phyloP scores from a whole-genome alignment of 2,329 filamentous ascomycete species.

The Neofusicoccum umdonicola region DNA sequence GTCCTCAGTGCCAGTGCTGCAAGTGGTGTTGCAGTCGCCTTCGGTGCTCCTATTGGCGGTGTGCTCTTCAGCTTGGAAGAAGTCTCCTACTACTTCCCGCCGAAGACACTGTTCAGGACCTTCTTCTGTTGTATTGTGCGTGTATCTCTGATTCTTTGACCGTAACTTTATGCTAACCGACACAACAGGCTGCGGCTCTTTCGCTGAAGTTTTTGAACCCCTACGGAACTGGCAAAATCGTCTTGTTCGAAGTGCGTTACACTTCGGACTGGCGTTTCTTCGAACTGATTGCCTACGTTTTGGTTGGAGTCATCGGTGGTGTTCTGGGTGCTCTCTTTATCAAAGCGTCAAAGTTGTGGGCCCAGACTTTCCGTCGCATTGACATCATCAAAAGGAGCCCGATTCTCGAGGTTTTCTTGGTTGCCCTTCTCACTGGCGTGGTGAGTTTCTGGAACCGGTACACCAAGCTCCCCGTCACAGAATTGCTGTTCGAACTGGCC shows the following conservation, averaged over 20 bases:
- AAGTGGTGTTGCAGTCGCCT: constrained; percentile 89
- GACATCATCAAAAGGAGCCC: constrained; percentile 77
- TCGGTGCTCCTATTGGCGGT: constrained; percentile 85
- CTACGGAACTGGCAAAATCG: constrained; percentile 94
- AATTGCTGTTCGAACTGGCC: constrained; percentile 85
- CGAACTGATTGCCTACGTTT: constrained; percentile 78
- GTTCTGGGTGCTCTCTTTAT: constrained; percentile 88
- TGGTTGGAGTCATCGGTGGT: constrained; percentile 84
- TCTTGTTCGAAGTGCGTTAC: constrained; percentile 93
- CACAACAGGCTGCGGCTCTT: constrained; percentile 63
- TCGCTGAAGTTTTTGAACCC: constrained; percentile 94
- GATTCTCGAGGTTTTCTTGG: constrained; percentile 81
- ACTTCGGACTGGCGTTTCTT: constrained; percentile 90
- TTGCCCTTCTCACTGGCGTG: constrained; percentile 79
- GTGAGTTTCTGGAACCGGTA: constrained; percentile 92
- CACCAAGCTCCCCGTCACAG: constrained; percentile 84
- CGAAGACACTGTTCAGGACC: constrained; percentile 93
- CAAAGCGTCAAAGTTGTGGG: constrained; percentile 91
- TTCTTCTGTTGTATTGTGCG: constrained; percentile 95
- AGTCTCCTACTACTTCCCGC: constrained; percentile 95
- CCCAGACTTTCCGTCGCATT: constrained; percentile 80
- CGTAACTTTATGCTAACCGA: constrained; percentile 18
- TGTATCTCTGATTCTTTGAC: constrained; percentile 11
- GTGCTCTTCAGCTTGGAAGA: constrained; percentile 93
- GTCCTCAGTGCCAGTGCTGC: constrained; percentile 90